A percentile compares a stretch with the other conserved stretches of the same genome.
phyloP scores from a whole-genome alignment of 768 basidiomycete genomes.

The Pleurotus cornucopiae region DNA sequence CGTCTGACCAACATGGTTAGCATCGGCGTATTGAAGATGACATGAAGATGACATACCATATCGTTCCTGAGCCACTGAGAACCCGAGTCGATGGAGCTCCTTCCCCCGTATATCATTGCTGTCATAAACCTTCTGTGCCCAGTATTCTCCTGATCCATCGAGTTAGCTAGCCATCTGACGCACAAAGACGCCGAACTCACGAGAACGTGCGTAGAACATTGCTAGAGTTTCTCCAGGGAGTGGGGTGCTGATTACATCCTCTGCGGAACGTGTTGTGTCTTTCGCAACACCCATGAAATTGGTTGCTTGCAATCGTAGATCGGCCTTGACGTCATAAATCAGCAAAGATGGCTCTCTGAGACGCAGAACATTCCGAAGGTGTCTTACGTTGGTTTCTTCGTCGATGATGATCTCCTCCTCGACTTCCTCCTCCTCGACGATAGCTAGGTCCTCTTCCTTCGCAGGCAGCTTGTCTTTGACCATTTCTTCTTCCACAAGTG shows the following conservation, averaged over 20 bases:
- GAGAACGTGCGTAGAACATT: constrained; percentile 77
- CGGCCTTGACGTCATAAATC: constrained; percentile 19
- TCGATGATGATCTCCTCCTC: background rate
- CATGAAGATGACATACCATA: constrained; percentile 50
- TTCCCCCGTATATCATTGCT: constrained; percentile 70
- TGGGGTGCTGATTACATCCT: constrained; percentile 76
- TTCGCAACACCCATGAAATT: constrained; percentile 60
- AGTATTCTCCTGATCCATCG: constrained; percentile 56
- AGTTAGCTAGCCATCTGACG: too few relatives aligned
- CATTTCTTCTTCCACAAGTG: constrained; percentile 35
- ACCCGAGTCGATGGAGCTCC: constrained; percentile 71
- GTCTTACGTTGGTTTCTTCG: constrained; percentile 2
- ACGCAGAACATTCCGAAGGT: too few relatives aligned
- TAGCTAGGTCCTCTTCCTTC: background rate
- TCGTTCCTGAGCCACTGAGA: constrained; percentile 66
- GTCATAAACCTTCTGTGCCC: constrained; percentile 68
- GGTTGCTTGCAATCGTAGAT: constrained; percentile 30
- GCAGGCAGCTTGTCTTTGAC: constrained; percentile 14
- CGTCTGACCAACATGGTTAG: constrained; percentile 34
- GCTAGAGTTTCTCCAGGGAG: constrained; percentile 82
- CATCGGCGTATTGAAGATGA: background rate
- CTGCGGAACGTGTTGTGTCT: constrained; percentile 53
- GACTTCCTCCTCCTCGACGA: background rate
- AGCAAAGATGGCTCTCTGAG: background rate
- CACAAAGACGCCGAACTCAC: constrained; percentile 34